Percentiles rank a stretch among this genome's conserved stretches.
phyloP scores from a whole-genome alignment of 345 rosid genomes.

The Excoecaria cochinchinensis region DNA sequence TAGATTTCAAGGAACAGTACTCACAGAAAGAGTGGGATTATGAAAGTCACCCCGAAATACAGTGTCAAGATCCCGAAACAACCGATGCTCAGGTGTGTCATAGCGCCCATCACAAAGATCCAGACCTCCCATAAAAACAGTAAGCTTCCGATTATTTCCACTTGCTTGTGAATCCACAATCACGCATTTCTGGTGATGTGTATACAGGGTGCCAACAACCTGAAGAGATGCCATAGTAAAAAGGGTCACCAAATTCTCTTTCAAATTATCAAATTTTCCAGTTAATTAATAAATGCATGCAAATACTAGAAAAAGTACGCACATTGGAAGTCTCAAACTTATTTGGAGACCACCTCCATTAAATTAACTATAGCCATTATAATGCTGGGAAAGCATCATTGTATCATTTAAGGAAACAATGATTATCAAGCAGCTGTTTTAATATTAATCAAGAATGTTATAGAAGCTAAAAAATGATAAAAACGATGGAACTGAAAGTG shows the following conservation, averaged over 20 bases:
- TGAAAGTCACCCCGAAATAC: slow-evolving; percentile 52
- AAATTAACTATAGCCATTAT: background rate
- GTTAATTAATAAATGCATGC: background rate
- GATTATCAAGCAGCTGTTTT: background rate
- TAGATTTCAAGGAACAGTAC: slow-evolving; percentile 10
- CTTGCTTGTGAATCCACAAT: slow-evolving; percentile 64
- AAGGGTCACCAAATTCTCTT: background rate
- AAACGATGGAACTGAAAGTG: slow-evolving; percentile 6
- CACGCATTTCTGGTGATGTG: slow-evolving; percentile 79
- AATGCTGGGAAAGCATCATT: background rate
- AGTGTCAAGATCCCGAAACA: slow-evolving; percentile 55
- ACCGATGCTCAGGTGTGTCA: slow-evolving; percentile 67
- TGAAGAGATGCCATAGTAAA: slow-evolving; percentile 23
- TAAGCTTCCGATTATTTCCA: slow-evolving; percentile 60
- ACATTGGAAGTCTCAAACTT: background rate
- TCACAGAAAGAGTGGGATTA: slow-evolving; percentile 69
- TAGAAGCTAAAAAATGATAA: background rate
- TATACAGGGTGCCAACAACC: slow-evolving; percentile 73
- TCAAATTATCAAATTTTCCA: background rate
- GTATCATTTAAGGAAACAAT: background rate
- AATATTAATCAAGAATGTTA: background rate
- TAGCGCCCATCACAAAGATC: slow-evolving; percentile 84
- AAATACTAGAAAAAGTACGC: background rate
- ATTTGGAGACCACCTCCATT: background rate
- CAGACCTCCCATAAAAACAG: slow-evolving; percentile 61